A percentile compares a stretch with the other conserved stretches of the same genome.
These are phyloP conservation scores for Colletotrichum higginsianum DNA, from an alignment of 2,329 filamentous ascomycete genomes.

Conservation along the genomic window DNA sequence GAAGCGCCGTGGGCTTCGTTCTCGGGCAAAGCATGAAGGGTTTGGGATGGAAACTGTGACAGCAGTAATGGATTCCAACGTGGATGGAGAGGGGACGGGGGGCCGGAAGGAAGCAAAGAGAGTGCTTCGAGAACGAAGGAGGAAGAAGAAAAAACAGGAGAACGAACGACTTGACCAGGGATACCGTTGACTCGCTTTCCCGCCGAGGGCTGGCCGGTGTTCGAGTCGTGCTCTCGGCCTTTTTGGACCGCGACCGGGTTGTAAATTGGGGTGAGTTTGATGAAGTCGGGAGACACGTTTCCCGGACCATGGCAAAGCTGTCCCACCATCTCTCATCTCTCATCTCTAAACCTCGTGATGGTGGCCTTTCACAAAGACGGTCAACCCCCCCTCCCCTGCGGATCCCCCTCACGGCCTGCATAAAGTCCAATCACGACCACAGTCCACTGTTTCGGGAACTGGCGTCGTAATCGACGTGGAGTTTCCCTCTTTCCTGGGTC, in stretches of 20 bases:
- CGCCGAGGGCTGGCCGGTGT: neutral
- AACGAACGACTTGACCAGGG: neutral
- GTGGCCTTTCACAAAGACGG: neutral
- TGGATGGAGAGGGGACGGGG: neutral
- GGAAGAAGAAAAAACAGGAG: neutral
- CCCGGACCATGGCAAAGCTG: no score
- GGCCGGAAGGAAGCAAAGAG: neutral
- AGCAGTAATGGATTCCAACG: neutral
- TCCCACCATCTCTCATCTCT: no score
- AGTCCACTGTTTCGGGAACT: conserved; percentile 24
- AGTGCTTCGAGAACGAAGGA: neutral
- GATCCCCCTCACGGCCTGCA: neutral
- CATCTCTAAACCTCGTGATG: neutral
- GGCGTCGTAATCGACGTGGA: conserved; percentile 22
- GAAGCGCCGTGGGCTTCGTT: neutral
- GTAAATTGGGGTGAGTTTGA: conserved; percentile 1
- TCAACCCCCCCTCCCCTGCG: no score
- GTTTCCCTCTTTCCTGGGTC: neutral
- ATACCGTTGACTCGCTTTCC: conserved; percentile 12
- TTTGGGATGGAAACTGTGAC: neutral
- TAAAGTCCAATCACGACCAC: conserved; percentile 15
- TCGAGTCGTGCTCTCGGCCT: conserved; percentile 30
- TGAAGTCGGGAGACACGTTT: neutral
- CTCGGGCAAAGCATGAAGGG: neutral
- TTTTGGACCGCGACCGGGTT: neutral